Percentiles rank a stretch among this genome's conserved stretches.
phyloP scores from a whole-genome alignment of 2,329 filamentous ascomycete species.

The Ceratocystis smalleyi region DNA sequence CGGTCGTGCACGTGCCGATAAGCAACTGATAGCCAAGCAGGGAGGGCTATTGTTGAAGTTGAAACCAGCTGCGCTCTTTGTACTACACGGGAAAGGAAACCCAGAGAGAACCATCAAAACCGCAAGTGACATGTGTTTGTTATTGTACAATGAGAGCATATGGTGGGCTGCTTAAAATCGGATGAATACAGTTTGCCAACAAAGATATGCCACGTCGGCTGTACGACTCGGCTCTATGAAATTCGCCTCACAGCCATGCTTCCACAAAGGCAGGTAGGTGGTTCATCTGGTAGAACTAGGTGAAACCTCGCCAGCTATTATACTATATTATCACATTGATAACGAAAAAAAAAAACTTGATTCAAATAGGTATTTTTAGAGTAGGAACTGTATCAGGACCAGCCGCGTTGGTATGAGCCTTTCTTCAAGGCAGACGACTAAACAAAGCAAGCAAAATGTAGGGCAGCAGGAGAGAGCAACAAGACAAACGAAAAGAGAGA shows the following conservation, averaged over 20 bases:
- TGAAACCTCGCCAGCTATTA: not conserved
- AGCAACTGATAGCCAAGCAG: not conserved
- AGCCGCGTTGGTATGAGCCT: slow-evolving; percentile 8
- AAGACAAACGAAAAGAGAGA: slow-evolving; percentile 6
- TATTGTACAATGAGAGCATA: not conserved
- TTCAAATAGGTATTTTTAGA: not conserved
- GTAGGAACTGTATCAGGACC: not conserved
- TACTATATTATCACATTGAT: not conserved
- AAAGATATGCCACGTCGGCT: not conserved
- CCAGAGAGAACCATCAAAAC: not conserved
- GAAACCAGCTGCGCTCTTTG: not conserved
- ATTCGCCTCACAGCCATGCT: not conserved
- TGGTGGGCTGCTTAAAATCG: not conserved
- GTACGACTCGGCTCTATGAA: not conserved
- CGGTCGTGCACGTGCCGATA: not conserved
- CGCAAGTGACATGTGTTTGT: not conserved
- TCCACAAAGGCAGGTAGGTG: not conserved
- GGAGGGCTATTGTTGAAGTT: not conserved
- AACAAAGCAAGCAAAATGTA: not conserved
- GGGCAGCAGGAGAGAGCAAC: not conserved
- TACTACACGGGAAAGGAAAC: not conserved
- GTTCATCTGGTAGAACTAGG: not conserved
- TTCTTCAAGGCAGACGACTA: slow-evolving; percentile 1
- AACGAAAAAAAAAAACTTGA: not conserved
- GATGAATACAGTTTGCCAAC: slow-evolving; percentile 2